Percentiles rank a stretch among this genome's conserved stretches.
Evolutionary conservation across 2,329 filamentous ascomycete species (phyloP).

Genomic region (Paraconiothyrium sp.): DNA sequence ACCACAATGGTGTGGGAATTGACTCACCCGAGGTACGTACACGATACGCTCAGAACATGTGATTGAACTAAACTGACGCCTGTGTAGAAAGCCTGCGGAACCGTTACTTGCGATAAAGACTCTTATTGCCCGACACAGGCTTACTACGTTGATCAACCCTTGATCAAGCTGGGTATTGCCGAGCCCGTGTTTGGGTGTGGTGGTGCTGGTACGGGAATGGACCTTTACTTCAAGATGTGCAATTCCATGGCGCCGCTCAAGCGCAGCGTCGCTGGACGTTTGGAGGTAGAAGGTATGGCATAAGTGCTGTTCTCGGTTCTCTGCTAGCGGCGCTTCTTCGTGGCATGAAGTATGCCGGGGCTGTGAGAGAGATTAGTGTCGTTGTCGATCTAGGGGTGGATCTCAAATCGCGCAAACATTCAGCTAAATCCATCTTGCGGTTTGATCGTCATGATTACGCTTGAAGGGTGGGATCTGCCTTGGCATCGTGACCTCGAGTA

Average conservation of each 20-base stretch:
- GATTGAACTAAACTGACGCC: background rate
- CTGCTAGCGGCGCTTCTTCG: too few relatives aligned
- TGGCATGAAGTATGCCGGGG: too few relatives aligned
- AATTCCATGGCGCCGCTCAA: conserved; percentile 26
- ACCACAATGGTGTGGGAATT: conserved; percentile 32
- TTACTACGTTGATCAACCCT: conserved; percentile 36
- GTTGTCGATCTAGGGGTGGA: background rate
- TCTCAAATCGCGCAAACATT: background rate
- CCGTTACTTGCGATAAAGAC: too few relatives aligned
- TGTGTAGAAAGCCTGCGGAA: too few relatives aligned
- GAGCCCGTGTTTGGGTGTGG: conserved; percentile 38
- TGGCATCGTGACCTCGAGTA: too few relatives aligned
- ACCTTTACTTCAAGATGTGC: conserved; percentile 36
- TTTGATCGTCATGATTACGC: background rate
- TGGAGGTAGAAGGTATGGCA: conserved; percentile 8
- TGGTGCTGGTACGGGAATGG: conserved; percentile 24
- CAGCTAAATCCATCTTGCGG: background rate
- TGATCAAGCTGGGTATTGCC: conserved; percentile 30
- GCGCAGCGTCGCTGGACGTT: conserved; percentile 35
- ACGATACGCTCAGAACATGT: background rate
- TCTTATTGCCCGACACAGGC: conserved; percentile 32
- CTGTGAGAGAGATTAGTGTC: too few relatives aligned
- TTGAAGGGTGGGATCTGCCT: too few relatives aligned
- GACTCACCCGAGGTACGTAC: conserved; percentile 13
- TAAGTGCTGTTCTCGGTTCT: background rate